Conservation (phyloP, 2,329 filamentous ascomycete species). For the Biscogniauxia mediterranea region DNA sequence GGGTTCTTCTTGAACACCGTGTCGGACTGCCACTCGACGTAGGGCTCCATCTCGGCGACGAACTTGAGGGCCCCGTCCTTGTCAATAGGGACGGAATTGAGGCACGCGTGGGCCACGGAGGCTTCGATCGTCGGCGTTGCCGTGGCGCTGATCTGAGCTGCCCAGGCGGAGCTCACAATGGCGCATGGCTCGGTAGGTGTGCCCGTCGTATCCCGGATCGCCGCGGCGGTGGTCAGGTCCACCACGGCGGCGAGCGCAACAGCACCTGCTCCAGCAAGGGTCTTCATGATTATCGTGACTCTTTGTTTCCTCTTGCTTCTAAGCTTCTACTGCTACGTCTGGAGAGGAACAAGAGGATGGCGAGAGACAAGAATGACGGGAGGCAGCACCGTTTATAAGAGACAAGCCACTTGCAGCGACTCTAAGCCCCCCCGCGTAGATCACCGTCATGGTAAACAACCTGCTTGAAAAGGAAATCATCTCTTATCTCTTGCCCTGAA, state of each 20-base stretch:
- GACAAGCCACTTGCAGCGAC: background rate
- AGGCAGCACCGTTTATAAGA: background rate
- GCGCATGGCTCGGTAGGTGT: constrained; percentile 30
- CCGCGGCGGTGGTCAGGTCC: constrained; percentile 3
- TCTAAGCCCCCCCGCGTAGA: background rate
- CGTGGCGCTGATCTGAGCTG: constrained; percentile 27
- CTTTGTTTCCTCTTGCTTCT: background rate
- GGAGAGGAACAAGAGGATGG: background rate
- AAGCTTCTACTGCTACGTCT: background rate
- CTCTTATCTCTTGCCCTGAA: background rate
- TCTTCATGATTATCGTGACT: background rate
- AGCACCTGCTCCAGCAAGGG: background rate
- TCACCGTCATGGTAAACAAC: background rate
- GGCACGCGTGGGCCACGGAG: constrained; percentile 38
- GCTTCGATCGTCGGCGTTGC: constrained; percentile 37
- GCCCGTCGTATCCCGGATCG: constrained; percentile 11
- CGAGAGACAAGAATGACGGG: background rate
- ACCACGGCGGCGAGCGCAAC: background rate
- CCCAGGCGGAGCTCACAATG: constrained; percentile 31
- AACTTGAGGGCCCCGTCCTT: constrained; percentile 39
- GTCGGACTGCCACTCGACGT: constrained; percentile 42
- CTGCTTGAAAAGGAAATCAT: background rate
- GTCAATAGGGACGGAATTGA: constrained; percentile 41
- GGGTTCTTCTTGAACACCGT: constrained; percentile 38
- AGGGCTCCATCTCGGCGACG: constrained; percentile 39